These are phyloP conservation scores for Taphrina wiesneri DNA, from an alignment of 1,139 yeast species.

Conservation along the genomic window DNA sequence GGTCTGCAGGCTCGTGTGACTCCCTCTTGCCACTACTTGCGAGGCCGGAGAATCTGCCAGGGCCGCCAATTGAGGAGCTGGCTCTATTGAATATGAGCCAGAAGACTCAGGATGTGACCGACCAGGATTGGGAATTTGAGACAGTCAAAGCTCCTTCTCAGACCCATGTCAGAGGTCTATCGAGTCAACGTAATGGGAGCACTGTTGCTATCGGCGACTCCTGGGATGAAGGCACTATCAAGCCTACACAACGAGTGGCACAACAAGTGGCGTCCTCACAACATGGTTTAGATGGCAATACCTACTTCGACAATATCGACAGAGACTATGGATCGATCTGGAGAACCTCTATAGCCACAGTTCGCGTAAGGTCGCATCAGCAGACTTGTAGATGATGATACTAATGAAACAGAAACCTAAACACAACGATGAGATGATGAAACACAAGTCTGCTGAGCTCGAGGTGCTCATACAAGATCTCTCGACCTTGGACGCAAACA, in stretches of 20 bases:
- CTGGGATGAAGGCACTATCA: not conserved
- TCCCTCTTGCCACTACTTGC: not conserved
- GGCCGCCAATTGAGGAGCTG: not conserved
- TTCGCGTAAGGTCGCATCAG: not conserved
- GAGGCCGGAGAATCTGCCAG: not conserved
- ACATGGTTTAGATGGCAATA: not conserved
- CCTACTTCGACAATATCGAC: not conserved
- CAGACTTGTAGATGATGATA: not conserved
- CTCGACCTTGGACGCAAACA: not conserved
- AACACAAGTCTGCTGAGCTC: not conserved
- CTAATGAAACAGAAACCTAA: not conserved
- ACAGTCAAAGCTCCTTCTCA: not conserved
- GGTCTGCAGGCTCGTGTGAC: constrained; percentile 45
- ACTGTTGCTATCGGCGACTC: not conserved
- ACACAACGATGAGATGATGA: not conserved
- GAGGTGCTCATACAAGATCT: not conserved
- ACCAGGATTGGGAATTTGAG: constrained; percentile 9
- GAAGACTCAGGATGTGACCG: not conserved
- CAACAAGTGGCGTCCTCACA: not conserved
- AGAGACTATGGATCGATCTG: not conserved
- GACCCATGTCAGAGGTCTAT: not conserved
- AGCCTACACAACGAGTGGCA: not conserved
- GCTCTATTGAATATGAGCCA: not conserved
- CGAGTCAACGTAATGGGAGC: not conserved
- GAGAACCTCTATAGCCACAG: not conserved